Percentiles rank a stretch among this genome's conserved stretches.
Evolutionary conservation across 2,329 filamentous ascomycete species (phyloP).

Genomic region (Laburnicola sp.): DNA sequence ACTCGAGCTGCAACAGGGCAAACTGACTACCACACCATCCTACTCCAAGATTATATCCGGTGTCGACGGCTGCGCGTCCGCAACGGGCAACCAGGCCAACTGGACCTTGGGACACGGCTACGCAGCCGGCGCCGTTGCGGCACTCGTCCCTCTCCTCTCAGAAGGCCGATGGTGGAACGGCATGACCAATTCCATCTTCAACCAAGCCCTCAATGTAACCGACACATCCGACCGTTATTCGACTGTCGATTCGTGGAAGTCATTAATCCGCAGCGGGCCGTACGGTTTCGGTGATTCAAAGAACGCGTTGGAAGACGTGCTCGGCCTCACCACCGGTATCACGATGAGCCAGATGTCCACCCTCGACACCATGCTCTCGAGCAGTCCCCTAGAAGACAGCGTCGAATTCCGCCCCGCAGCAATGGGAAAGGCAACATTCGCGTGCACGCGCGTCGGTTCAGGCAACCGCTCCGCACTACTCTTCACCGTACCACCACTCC

Average conservation of each 20-base stretch:
- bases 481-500: slow-evolving; percentile 11
- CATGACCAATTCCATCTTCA: slow-evolving; percentile 10
- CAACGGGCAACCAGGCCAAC: not conserved
- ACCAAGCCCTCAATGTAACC: slow-evolving; percentile 3
- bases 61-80: slow-evolving; percentile 3
- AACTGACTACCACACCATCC: slow-evolving; percentile 3
- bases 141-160: slow-evolving; percentile 6
- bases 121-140: slow-evolving; percentile 7
- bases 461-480: slow-evolving; percentile 4
- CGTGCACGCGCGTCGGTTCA: slow-evolving; percentile 9
- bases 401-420: slow-evolving; percentile 3
- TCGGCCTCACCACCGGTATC: slow-evolving; percentile 9
- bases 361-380: not conserved
- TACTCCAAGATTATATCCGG: slow-evolving; percentile 9
- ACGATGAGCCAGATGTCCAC: slow-evolving; percentile 11
- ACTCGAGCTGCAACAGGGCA: slow-evolving; percentile 7
- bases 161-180: slow-evolving; percentile 13
- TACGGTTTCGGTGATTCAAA: slow-evolving; percentile 8
- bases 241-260: slow-evolving; percentile 5
- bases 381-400: slow-evolving; percentile 1
- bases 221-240: slow-evolving; percentile 8
- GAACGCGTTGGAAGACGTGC: slow-evolving; percentile 11
- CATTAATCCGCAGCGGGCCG: not conserved
- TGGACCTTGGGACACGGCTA: slow-evolving; percentile 10
- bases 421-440: slow-evolving; percentile 8